Evolutionary conservation across 352 stramenopile species (phyloP).

Genomic region (Detonula confervacea): DNA sequence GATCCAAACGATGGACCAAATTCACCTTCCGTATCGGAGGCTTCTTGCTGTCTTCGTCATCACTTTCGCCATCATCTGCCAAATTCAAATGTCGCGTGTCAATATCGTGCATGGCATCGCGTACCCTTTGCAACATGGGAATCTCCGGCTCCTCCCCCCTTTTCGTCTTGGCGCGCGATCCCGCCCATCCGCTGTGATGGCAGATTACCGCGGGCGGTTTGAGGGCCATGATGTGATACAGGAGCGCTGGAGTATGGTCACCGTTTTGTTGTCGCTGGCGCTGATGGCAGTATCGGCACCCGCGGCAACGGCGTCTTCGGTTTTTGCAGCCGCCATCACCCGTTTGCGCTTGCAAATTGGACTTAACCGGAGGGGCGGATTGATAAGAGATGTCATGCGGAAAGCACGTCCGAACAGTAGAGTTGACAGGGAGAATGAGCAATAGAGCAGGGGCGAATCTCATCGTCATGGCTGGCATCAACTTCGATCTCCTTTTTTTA

Average conservation of each 20-base stretch:
- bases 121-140: constrained; percentile 58
- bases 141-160: constrained; percentile 52
- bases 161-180: constrained; percentile 54
- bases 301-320: background rate
- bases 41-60: constrained; percentile 12
- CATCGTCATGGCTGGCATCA: too few relatives aligned
- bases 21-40: constrained; percentile 68
- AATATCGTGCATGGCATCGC: constrained; percentile 54
- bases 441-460: background rate
- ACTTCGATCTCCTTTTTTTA: too few relatives aligned
- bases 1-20: constrained; percentile 80
- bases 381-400: background rate
- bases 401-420: background rate
- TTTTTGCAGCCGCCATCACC: background rate
- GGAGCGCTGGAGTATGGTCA: constrained; percentile 65
- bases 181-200: constrained; percentile 77
- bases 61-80: constrained; percentile 3
- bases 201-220: constrained; percentile 79
- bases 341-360: background rate
- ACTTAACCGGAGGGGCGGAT: background rate
- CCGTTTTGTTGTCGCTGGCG: constrained; percentile 31
- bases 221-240: constrained; percentile 63
- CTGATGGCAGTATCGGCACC: background rate
- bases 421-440: background rate
- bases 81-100: constrained; percentile 1